Conservation (phyloP, 169 alveolate genomes). For the Plasmodium chabaudi region DNA sequence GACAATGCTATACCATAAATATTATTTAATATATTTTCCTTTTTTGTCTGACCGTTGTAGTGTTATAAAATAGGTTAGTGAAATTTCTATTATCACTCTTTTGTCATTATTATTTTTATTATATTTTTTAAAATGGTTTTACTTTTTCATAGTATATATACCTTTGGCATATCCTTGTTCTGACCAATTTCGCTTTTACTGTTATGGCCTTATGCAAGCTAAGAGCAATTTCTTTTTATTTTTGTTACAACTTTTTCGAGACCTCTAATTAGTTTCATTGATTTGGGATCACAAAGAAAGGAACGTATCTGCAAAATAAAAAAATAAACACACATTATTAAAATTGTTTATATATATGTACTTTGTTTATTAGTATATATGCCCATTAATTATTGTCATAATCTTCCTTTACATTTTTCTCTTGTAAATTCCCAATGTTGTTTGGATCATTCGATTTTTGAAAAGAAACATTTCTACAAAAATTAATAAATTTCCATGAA, state of each 20-base stretch:
- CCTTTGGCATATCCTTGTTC: too few relatives aligned
- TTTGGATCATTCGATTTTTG: not conserved
- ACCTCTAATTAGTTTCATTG: slow-evolving; percentile 17
- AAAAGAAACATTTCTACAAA: slow-evolving; percentile 37
- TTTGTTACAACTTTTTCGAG: slow-evolving; percentile 46
- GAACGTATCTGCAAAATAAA: slow-evolving; percentile 16
- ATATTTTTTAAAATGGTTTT: too few relatives aligned
- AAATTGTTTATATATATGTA: not conserved
- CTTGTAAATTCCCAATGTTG: slow-evolving; percentile 4
- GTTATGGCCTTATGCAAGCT: too few relatives aligned
- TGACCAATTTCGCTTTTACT: too few relatives aligned
- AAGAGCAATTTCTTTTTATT: slow-evolving; percentile 29
- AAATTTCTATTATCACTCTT: too few relatives aligned
- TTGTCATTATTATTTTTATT: too few relatives aligned
- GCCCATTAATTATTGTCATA: not conserved
- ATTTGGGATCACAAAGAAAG: slow-evolving; percentile 45
- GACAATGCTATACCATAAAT: too few relatives aligned
- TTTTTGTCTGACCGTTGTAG: too few relatives aligned
- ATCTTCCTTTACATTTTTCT: slow-evolving; percentile 14
- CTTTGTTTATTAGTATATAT: slow-evolving; percentile 9
- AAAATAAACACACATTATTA: not conserved
- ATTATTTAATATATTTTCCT: too few relatives aligned
- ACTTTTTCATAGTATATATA: too few relatives aligned
- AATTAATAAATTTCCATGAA: slow-evolving; percentile 40
- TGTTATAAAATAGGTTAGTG: too few relatives aligned